A percentile compares a stretch with the other conserved stretches of the same genome.
These are phyloP conservation scores for Alternaria postmessia DNA, from an alignment of 2,329 filamentous ascomycete species.

Conservation along the genomic window DNA sequence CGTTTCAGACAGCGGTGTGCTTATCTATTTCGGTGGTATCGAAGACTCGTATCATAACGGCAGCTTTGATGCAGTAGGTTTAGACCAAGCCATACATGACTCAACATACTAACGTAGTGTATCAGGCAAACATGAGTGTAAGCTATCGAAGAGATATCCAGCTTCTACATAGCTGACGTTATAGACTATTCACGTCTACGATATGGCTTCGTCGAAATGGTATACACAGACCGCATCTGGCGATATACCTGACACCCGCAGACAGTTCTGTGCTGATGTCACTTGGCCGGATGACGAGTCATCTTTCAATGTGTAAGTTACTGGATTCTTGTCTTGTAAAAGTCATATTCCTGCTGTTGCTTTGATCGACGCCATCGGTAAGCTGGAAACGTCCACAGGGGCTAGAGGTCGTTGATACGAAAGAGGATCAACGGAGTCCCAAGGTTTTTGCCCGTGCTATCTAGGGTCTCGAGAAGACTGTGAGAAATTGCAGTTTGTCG, in stretches of 20 bases:
- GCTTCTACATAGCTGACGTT: slow-evolving; percentile 32
- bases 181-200: slow-evolving; percentile 65
- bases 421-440: background rate
- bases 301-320: slow-evolving; percentile 69
- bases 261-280: slow-evolving; percentile 68
- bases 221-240: slow-evolving; percentile 67
- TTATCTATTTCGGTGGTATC: slow-evolving; percentile 70
- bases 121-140: slow-evolving; percentile 49
- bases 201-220: slow-evolving; percentile 67
- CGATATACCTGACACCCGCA: slow-evolving; percentile 60
- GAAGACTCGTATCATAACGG: slow-evolving; percentile 59
- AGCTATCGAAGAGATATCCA: background rate
- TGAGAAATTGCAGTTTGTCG: background rate
- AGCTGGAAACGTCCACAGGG: background rate
- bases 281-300: slow-evolving; percentile 67
- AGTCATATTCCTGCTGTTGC: background rate
- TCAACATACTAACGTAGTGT: slow-evolving; percentile 2
- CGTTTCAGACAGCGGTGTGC: slow-evolving; percentile 65
- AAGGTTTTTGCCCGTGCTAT: background rate
- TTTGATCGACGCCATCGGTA: background rate
- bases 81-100: slow-evolving; percentile 4
- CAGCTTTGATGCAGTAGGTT: slow-evolving; percentile 48
- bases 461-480: background rate
- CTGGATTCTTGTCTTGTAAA: background rate
- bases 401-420: background rate